phyloP scores from a whole-genome alignment of 192 early-diverging fungal genomes.

The Backusella luteola region DNA sequence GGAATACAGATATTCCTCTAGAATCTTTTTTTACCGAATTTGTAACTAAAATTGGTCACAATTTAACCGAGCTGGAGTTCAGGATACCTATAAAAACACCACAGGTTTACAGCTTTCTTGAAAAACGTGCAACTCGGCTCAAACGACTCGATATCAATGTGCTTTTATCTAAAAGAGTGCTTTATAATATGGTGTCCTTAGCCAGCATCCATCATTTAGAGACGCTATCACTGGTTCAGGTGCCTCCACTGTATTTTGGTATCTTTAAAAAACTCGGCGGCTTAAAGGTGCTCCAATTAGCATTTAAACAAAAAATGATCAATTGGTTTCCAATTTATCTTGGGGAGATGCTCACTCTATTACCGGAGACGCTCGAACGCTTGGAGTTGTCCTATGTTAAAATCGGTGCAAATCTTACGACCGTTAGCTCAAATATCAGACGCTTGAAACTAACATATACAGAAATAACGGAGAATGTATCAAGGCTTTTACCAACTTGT shows the following conservation, averaged over 20 bases:
- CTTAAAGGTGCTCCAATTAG: background rate
- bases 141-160: background rate
- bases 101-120: background rate
- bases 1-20: background rate
- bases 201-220: background rate
- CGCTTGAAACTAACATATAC: background rate
- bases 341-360: background rate
- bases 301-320: background rate
- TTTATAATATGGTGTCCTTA: background rate
- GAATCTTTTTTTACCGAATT: background rate
- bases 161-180: background rate
- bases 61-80: background rate
- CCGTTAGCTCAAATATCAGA: background rate
- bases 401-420: background rate
- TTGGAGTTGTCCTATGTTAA: background rate
- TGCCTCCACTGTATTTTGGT: background rate
- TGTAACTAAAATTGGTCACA: background rate
- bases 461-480: background rate
- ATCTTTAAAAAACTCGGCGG: background rate
- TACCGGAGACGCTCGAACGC: background rate
- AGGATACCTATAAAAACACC: background rate
- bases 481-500: background rate
- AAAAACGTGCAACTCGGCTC: background rate
- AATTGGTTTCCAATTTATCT: background rate
- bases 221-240: background rate